Evolutionary conservation across 768 basidiomycete genomes (phyloP).

Genomic region (Jaapia argillacea): DNA sequence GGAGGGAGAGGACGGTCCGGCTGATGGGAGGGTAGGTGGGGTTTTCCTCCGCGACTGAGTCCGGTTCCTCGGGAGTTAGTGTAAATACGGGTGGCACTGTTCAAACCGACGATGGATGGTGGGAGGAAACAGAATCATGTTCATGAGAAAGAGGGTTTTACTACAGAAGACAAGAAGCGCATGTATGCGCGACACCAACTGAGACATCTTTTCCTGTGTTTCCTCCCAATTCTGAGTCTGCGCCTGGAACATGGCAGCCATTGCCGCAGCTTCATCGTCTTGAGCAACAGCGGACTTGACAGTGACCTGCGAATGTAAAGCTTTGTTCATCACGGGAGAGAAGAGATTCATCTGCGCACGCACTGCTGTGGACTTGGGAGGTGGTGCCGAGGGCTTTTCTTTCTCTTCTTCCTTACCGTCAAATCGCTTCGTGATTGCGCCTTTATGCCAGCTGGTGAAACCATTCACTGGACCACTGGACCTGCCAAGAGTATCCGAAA

Average conservation of each 20-base stretch:
- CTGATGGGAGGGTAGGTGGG: conserved; percentile 41
- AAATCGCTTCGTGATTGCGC: conserved; percentile 81
- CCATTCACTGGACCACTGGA: conserved; percentile 20
- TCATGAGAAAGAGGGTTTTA: conserved; percentile 70
- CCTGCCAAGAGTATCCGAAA: not conserved
- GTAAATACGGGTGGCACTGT: conserved; percentile 62
- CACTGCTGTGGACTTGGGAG: too few species aligned
- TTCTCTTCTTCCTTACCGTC: conserved; percentile 66
- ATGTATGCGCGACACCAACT: conserved; percentile 72
- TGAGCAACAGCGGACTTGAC: conserved; percentile 31
- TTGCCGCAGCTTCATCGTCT: conserved; percentile 86
- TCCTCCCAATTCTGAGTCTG: conserved; percentile 95
- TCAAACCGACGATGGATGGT: conserved; percentile 13
- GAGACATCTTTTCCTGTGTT: conserved; percentile 98
- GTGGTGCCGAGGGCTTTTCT: conserved; percentile 10
- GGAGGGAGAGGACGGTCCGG: conserved; percentile 77
- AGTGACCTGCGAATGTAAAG: conserved; percentile 17
- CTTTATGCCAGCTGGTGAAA: conserved; percentile 50
- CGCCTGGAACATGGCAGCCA: conserved; percentile 97
- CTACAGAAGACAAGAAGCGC: conserved; percentile 52
- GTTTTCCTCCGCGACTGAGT: conserved; percentile 48
- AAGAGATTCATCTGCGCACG: conserved; percentile 2
- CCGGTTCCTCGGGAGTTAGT: conserved; percentile 56
- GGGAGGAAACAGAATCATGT: conserved; percentile 34
- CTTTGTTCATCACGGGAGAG: conserved; percentile 15